Evolutionary conservation across 768 basidiomycete species (phyloP).

Genomic region (Arthromyces matolae): DNA sequence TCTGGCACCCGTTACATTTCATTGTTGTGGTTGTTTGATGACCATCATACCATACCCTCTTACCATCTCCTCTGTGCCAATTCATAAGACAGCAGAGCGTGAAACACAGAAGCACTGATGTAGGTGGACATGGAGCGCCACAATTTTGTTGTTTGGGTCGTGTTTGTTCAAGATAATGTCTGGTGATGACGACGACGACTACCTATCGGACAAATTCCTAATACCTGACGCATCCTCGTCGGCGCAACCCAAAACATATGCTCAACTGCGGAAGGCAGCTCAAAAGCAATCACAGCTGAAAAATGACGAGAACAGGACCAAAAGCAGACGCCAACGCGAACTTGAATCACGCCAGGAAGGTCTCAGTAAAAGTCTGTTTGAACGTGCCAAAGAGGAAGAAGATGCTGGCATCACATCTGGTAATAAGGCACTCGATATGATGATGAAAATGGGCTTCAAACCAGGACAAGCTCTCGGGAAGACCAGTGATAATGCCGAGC

Average conservation of each 20-base stretch:
- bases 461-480: slow-evolving; percentile 75
- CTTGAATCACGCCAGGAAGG: slow-evolving; percentile 75
- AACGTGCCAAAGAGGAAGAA: slow-evolving; percentile 65
- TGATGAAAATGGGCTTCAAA: slow-evolving; percentile 94
- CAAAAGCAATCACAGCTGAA: slow-evolving; percentile 52
- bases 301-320: slow-evolving; percentile 64
- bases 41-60: slow-evolving; percentile 7
- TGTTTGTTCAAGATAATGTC: slow-evolving; percentile 45
- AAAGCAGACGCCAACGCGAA: slow-evolving; percentile 66
- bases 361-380: slow-evolving; percentile 76
- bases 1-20: slow-evolving; percentile 43
- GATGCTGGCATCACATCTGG: slow-evolving; percentile 45
- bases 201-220: slow-evolving; percentile 86
- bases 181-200: slow-evolving; percentile 68
- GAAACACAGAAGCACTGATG: neutral
- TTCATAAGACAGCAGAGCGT: neutral
- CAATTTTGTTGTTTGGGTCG: slow-evolving; percentile 15
- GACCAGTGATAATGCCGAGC: slow-evolving; percentile 22
- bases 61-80: neutral
- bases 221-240: slow-evolving; percentile 33
- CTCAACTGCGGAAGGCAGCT: slow-evolving; percentile 66
- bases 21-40: slow-evolving; percentile 23
- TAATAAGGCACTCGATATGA: slow-evolving; percentile 82
- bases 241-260: slow-evolving; percentile 57
- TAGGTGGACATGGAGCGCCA: neutral